Evolutionary conservation across 805 yeast species (phyloP).

Genomic region (Saccharomycopsis olivae): DNA sequence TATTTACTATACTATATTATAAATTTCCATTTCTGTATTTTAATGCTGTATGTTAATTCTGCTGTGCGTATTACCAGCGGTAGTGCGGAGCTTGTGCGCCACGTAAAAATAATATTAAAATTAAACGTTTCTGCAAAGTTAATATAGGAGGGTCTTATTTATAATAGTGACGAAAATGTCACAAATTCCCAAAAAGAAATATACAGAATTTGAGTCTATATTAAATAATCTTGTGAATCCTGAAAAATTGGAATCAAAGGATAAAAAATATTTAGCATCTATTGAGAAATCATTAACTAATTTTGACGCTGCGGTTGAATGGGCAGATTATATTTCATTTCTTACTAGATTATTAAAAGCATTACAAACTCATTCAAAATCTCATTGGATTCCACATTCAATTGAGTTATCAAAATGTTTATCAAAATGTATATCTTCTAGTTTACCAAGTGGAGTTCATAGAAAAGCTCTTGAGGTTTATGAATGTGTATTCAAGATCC

Average conservation of each 20-base stretch:
- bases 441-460: slow-evolving; percentile 92
- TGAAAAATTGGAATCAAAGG: slow-evolving; percentile 36
- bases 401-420: slow-evolving; percentile 58
- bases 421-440: slow-evolving; percentile 70
- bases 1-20: too few relatives aligned
- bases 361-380: slow-evolving; percentile 32
- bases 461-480: slow-evolving; percentile 77
- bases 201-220: slow-evolving; percentile 2
- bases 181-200: slow-evolving; percentile 5
- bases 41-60: not conserved
- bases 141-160: too few relatives aligned
- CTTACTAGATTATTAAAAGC: slow-evolving; percentile 71
- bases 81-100: too few relatives aligned
- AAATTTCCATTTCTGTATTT: not conserved
- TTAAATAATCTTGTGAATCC: slow-evolving; percentile 10
- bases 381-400: slow-evolving; percentile 54
- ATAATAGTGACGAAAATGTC: not conserved
- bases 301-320: slow-evolving; percentile 80
- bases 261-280: slow-evolving; percentile 54
- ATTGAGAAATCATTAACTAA: slow-evolving; percentile 63
- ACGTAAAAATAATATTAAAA: too few relatives aligned
- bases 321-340: slow-evolving; percentile 97
- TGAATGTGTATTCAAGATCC: slow-evolving; percentile 51
- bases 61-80: too few relatives aligned
- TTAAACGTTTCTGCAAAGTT: too few relatives aligned